Percentiles rank a stretch among this genome's conserved stretches.
Conservation (phyloP, 2,329 filamentous ascomycete species). For the Pseudogymnoascus sp. region DNA sequence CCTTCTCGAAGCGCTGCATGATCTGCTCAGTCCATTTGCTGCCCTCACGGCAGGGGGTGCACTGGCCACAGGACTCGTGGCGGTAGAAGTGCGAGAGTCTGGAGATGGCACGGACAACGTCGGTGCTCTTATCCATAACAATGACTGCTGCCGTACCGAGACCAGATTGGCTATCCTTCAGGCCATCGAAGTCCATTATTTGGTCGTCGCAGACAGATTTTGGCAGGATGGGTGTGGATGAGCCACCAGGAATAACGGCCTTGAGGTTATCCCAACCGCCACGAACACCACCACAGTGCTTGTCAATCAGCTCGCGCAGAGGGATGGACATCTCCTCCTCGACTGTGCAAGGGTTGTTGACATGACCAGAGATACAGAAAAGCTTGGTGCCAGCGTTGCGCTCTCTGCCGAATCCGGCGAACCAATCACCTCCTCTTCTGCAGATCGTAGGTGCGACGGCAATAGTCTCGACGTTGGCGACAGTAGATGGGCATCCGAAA, state of each 20-base stretch:
- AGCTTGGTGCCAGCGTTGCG: conserved; percentile 96
- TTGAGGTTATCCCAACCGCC: conserved; percentile 97
- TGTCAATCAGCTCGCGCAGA: conserved; percentile 90
- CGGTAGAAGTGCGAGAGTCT: conserved; percentile 95
- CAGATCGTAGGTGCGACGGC: conserved; percentile 94
- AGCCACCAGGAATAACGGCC: conserved; percentile 91
- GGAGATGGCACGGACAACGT: conserved; percentile 88
- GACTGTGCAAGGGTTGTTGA: conserved; percentile 96
- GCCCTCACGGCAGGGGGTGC: conserved; percentile 97
- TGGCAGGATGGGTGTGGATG: conserved; percentile 90
- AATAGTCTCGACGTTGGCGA: conserved; percentile 96
- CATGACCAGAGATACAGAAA: conserved; percentile 95
- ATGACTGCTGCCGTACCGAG: conserved; percentile 96
- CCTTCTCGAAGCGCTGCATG: conserved; percentile 92
- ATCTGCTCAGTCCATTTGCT: conserved; percentile 99
- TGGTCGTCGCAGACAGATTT: conserved; percentile 87
- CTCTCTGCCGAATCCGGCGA: conserved; percentile 87
- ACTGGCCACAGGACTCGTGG: conserved; percentile 97
- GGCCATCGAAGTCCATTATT: conserved; percentile 96
- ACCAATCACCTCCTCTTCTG: conserved; percentile 87
- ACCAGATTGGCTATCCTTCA: conserved; percentile 97
- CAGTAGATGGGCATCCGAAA: conserved; percentile 95
- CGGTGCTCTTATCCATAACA: conserved; percentile 97
- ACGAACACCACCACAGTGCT: conserved; percentile 92
- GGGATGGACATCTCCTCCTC: conserved; percentile 99